Percentiles rank a stretch among this genome's conserved stretches.
Evolutionary conservation across 129 eudicot species (phyloP).

Genomic region (carrot (Daucus carota)): DH1_v3.0 NC_030383.2:64314001-64314500

Average conservation of each 20-base stretch:
- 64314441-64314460: background rate
- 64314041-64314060: constrained; percentile 30
- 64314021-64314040: constrained; percentile 19
- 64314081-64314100: constrained; percentile 30
- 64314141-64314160: constrained; percentile 38
- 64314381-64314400: background rate
- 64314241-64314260: constrained; percentile 17
- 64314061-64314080: constrained; percentile 26
- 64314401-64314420: background rate
- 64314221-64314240: constrained; percentile 22
- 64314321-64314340: background rate
- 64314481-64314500: background rate
- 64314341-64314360: constrained; percentile 4
- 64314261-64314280: constrained; percentile 7
- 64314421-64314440: background rate
- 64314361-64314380: constrained; percentile 15
- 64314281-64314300: no score
- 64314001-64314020: constrained; percentile 70
- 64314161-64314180: constrained; percentile 58
- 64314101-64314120: constrained; percentile 30
- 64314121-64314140: constrained; percentile 21
- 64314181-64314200: constrained; percentile 62
- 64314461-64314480: background rate
- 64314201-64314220: constrained; percentile 18
- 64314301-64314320: constrained; percentile 7